phyloP scores from a whole-genome alignment of 768 basidiomycete genomes.

The Tubosaeta sp. region DNA sequence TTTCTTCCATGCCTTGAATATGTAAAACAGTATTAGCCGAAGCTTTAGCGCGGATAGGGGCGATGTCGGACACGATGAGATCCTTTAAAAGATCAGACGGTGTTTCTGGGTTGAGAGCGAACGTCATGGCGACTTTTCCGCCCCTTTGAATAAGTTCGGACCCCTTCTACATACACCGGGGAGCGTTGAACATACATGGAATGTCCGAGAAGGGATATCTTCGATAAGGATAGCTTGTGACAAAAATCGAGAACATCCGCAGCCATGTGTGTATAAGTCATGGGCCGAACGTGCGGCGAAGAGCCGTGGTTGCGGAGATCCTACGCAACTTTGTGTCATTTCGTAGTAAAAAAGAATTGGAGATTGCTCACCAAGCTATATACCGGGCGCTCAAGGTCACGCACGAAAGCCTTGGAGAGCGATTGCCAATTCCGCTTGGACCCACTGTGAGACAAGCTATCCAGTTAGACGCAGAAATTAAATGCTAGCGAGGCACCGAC shows the following conservation, averaged over 20 bases:
- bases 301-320: conserved; percentile 89
- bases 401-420: conserved; percentile 69
- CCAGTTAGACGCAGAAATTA: conserved; percentile 1
- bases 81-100: conserved; percentile 42
- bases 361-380: conserved; percentile 58
- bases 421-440: conserved; percentile 90
- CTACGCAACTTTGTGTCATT: conserved; percentile 32
- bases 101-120: conserved; percentile 48
- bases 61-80: conserved; percentile 79
- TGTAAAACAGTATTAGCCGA: conserved; percentile 67
- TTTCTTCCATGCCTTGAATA: conserved; percentile 66
- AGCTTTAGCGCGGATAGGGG: conserved; percentile 56
- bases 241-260: conserved; percentile 71
- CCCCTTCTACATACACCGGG: not conserved
- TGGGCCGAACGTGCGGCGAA: conserved; percentile 70
- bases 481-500: conserved; percentile 32
- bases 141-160: conserved; percentile 51
- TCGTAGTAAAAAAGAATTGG: not conserved
- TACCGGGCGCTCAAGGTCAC: conserved; percentile 59
- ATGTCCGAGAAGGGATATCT: conserved; percentile 79
- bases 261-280: conserved; percentile 79
- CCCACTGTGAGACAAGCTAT: conserved; percentile 45
- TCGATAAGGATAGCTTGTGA: conserved; percentile 43
- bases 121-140: conserved; percentile 76
- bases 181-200: conserved; percentile 63